Percentiles rank a stretch among this genome's conserved stretches.
These are phyloP conservation scores for Macrocybe sp. DNA, from an alignment of 1,284 basidiomycete species.

Conservation along the genomic window DNA sequence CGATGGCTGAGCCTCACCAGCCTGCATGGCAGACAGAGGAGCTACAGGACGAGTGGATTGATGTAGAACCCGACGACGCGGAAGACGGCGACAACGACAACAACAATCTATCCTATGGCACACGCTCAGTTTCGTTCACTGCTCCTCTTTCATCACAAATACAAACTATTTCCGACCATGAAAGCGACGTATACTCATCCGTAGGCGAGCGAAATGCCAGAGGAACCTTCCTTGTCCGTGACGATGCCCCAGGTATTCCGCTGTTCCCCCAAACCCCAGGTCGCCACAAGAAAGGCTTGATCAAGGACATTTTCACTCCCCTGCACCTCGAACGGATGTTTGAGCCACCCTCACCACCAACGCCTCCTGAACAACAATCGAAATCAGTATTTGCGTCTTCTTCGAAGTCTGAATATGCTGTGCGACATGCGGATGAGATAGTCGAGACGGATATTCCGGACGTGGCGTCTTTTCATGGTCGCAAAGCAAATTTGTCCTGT, in stretches of 20 bases:
- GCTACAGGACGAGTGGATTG: constrained; percentile 76
- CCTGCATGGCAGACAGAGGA: constrained; percentile 80
- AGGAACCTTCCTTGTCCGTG: constrained; percentile 80
- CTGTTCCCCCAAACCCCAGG: constrained; percentile 63
- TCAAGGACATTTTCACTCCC: constrained; percentile 84
- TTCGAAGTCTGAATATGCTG: constrained; percentile 5
- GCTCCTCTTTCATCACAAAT: constrained; percentile 52
- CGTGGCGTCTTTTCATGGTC: constrained; percentile 35
- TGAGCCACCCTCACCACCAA: constrained; percentile 78
- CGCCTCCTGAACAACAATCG: constrained; percentile 5
- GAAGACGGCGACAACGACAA: constrained; percentile 32
- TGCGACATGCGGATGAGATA: constrained; percentile 23
- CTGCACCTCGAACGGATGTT: constrained; percentile 86
- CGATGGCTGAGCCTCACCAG: constrained; percentile 18
- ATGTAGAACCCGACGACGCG: constrained; percentile 35
- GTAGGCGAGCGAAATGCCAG: constrained; percentile 3
- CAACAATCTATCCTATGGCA: constrained; percentile 36
- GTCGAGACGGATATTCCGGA: constrained; percentile 35
- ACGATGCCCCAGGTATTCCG: constrained; percentile 55
- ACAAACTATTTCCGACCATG: constrained; percentile 34
- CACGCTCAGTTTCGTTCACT: constrained; percentile 57
- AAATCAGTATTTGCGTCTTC: background rate
- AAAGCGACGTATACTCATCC: constrained; percentile 16
- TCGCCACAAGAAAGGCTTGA: constrained; percentile 49
- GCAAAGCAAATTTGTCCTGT: constrained; percentile 40